Evolutionary conservation across 179 eudicot species (phyloP).

Genomic region (Silene coronaria): DNA sequence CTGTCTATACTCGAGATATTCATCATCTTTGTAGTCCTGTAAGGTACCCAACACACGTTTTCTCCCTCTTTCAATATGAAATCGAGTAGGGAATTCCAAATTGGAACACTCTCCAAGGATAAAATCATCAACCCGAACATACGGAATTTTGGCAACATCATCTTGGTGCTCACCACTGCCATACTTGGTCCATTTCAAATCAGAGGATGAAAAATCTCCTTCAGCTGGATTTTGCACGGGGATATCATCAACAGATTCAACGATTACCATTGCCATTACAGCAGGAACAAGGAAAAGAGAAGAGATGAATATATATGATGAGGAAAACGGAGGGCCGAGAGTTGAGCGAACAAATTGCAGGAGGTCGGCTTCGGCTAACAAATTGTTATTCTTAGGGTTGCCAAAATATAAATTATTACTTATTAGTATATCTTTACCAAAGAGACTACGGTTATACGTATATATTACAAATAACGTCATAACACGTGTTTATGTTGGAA

Average conservation of each 20-base stretch:
- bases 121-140: conserved; percentile 77
- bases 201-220: conserved; percentile 68
- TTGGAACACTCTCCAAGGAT: conserved; percentile 81
- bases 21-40: conserved; percentile 68
- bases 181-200: conserved; percentile 70
- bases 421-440: no score
- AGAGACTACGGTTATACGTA: no score
- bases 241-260: conserved; percentile 52
- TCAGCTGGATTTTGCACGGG: conserved; percentile 75
- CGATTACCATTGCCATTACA: conserved; percentile 50
- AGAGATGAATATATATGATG: no score
- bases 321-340: no score
- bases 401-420: no score
- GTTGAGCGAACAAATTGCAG: no score
- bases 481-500: no score
- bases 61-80: conserved; percentile 93
- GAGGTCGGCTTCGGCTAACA: no score
- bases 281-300: not conserved
- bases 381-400: no score
- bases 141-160: conserved; percentile 85
- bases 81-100: conserved; percentile 80
- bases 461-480: no score
- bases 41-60: conserved; percentile 68
- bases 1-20: conserved; percentile 78
- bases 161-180: conserved; percentile 66